Base-by-base conservation (phyloP, 2,329 filamentous ascomycete genomes). In the Hymenoscyphus repandus region DNA sequence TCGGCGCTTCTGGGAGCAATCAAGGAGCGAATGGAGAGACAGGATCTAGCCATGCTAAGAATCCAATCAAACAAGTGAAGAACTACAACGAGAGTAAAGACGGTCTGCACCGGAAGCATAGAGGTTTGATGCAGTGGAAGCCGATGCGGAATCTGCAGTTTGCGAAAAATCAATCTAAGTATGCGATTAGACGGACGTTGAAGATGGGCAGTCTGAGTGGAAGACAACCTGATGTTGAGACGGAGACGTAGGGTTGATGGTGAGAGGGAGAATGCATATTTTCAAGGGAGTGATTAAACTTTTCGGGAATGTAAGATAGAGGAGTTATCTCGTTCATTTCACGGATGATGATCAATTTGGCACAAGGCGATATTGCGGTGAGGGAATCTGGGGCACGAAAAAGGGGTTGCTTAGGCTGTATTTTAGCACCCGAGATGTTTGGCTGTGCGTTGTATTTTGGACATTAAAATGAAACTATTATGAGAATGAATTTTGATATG, bases 101-200 rank as follows among this genome's bases (percentile, higher is more conserved):
- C 56, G 83, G 87, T 41, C 76, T 96, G 66, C 86, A 91, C 66
- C 80, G 91, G 0, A 90, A 91, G 70, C 90, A 96, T 60, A 78
- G 91, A 10, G 92, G 92, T 0, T 63, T 96, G 65, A 95, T 96
- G 89, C 92, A 97, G 68, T 97, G 91, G 90, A 88, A 84, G 64
- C 91, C 92, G 0, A 87, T 91, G 66, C 78, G 92, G 37, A 96
- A 96, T 65, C 75, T 82, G 18, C 82, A 84, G 58, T 97, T 96
- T 67, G 91, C 85, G 39, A 95, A 93, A 70, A 78, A 96, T 62
- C 88, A 97, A 73, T 82, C 87, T 0, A 85, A 86, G 62, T 91
- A 85, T 70, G 89, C 88, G 0, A 69, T 90, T 5, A 76, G 83
- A 40, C 88, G 88, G 67, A 71, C 95, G 49, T 87, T 85, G 68